Evolutionary conservation across 1,284 basidiomycete genomes (phyloP).

Genomic region (Leccinum subfulvum): DNA sequence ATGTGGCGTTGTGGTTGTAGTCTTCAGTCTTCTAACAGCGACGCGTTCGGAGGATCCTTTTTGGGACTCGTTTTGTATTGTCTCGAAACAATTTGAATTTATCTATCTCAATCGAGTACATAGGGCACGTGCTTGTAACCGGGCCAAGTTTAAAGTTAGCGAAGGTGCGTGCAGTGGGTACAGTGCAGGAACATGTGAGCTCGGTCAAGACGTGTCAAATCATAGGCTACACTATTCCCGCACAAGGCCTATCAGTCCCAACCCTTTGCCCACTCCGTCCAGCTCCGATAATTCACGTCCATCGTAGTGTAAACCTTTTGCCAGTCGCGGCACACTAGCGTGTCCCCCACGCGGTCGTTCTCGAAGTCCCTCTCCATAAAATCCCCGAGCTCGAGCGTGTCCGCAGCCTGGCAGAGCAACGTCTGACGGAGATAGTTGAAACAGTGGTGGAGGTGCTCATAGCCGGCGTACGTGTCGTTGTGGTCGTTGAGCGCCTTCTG

Average conservation of each 20-base stretch:
- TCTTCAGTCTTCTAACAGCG: no score
- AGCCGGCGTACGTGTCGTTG: constrained; percentile 11
- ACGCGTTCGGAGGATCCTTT: no score
- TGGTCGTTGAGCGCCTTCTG: constrained; percentile 14
- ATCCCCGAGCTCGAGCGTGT: constrained; percentile 33
- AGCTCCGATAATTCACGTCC: constrained; percentile 14
- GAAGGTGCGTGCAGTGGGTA: neutral
- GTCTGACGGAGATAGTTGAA: constrained; percentile 35
- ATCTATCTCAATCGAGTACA: no score
- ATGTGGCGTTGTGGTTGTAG: no score
- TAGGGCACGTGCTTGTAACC: neutral
- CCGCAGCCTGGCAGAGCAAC: constrained; percentile 32
- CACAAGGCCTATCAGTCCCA: constrained; percentile 8
- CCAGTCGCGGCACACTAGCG: constrained; percentile 34
- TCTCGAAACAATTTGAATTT: no score
- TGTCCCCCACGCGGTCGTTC: constrained; percentile 21
- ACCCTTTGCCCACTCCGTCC: constrained; percentile 10
- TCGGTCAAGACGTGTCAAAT: neutral
- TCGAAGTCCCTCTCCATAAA: constrained; percentile 25
- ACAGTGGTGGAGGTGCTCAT: constrained; percentile 31
- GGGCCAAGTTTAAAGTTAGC: neutral
- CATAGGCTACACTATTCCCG: neutral
- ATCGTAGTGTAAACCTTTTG: constrained; percentile 19
- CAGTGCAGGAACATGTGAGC: neutral
- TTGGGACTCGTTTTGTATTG: no score